Base-by-base conservation (phyloP, 805 yeast species). In the Metschnikowia hibisci region DNA sequence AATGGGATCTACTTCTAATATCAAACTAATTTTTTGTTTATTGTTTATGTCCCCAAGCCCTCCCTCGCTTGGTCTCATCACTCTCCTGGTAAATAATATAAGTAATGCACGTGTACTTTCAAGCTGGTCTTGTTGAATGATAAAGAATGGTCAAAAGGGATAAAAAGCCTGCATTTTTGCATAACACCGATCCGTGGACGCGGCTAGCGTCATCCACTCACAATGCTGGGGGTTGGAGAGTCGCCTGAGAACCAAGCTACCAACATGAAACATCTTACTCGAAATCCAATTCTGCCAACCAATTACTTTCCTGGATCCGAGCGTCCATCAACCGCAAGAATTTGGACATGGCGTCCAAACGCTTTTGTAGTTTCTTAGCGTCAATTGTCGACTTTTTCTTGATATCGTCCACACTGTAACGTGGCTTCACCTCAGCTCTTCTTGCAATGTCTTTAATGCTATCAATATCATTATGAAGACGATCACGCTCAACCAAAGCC, bases 341-440 rank as follows among this genome's bases (percentile, higher is more conserved):
- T 25, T 35, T 35, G n/a, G 31, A 28, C 32, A 35, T 35, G 16
- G 32, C 32, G 13, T 35, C 30, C 32, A 35, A 14, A 14, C 32
- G 16, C 9, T 35, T 35, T 14, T 31, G 32, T 14, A 35, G 32
- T 16, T 27, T 35, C 16, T 13, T 14, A 6, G 9, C 11, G 18
- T 26, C 39, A 15, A 35, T 30, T 10, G 16, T 18, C 13, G 39
- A 28, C 39, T 35, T 35, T 18, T 35, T 27, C 39, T 35, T 35
- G 11, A 28, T 7, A 11, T 27, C 26, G n/a, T 35, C 31, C 6
- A n/a, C n/a, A 4, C 7, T 16, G 16, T 27, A n/a, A 6, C 32
- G 18, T 6, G 38, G 39, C 12, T 4, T 4, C 12, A 35, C 7
- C 11, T 14, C 14, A 3, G 32, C 15, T 10, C 8, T 12, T n/a